A percentile compares a stretch with the other conserved stretches of the same genome.
These are phyloP conservation scores for Euclidium syriacum DNA, from an alignment of 345 rosid species.

Conservation along the genomic window DNA sequence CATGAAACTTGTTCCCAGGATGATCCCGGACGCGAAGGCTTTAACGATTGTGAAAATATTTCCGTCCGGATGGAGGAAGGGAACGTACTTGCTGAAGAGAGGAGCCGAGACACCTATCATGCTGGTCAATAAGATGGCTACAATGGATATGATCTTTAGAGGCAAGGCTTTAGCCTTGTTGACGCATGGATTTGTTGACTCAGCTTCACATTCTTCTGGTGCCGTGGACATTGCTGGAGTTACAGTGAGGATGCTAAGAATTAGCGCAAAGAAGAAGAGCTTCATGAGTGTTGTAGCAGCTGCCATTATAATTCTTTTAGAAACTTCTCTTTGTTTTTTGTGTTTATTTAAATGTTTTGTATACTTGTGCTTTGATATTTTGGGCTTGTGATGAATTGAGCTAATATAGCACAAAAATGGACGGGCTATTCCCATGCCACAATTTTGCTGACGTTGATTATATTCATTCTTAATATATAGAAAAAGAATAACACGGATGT, in stretches of 20 bases:
- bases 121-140: conserved; percentile 46
- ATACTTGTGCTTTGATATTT: neutral
- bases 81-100: conserved; percentile 42
- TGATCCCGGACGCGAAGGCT: conserved; percentile 63
- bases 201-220: conserved; percentile 22
- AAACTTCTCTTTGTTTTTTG: neutral
- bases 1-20: conserved; percentile 70
- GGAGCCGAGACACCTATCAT: conserved; percentile 61
- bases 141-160: conserved; percentile 50
- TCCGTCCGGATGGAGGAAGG: conserved; percentile 48
- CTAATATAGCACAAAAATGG: neutral
- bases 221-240: conserved; percentile 15
- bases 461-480: neutral
- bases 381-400: neutral
- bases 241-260: neutral
- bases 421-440: conserved; percentile 1
- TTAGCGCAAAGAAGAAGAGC: conserved; percentile 3
- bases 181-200: conserved; percentile 29
- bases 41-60: conserved; percentile 49
- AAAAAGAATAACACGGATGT: neutral
- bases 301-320: neutral
- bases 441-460: neutral
- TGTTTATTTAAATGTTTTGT: neutral
- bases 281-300: conserved; percentile 1
- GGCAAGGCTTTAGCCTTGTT: conserved; percentile 43